Percentiles rank a stretch among this genome's conserved stretches.
phyloP scores from a whole-genome alignment of 2,329 filamentous ascomycete genomes.

The Scopulariopsis brevicaulis region DNA sequence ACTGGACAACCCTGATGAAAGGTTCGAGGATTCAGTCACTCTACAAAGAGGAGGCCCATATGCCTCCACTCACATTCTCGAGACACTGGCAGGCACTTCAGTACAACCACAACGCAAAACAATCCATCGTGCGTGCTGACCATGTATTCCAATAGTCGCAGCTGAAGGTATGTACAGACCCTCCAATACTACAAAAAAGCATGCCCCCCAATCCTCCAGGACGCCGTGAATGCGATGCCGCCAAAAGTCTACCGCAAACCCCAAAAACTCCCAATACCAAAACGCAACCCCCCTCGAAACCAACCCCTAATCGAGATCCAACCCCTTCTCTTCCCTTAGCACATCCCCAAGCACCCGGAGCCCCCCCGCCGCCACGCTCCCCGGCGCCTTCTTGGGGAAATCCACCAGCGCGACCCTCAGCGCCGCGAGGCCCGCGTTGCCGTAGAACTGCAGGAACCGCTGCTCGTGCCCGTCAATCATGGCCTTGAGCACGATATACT shows the following conservation, averaged over 20 bases:
- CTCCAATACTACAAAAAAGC: neutral
- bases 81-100: no score
- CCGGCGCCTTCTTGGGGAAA: conserved; percentile 47
- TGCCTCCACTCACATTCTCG: no score
- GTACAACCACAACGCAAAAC: neutral
- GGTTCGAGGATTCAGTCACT: no score
- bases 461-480: conserved; percentile 65
- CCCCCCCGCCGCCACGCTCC: conserved; percentile 37
- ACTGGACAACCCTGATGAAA: no score
- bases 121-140: neutral
- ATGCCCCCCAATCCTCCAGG: neutral
- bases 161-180: neutral
- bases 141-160: neutral
- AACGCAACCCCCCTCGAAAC: neutral
- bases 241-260: neutral
- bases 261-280: neutral
- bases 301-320: conserved; percentile 22
- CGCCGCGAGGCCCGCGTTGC: conserved; percentile 60
- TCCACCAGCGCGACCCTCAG: conserved; percentile 62
- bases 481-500: conserved; percentile 57
- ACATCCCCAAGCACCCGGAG: conserved; percentile 42
- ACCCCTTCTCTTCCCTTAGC: conserved; percentile 35
- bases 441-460: conserved; percentile 73
- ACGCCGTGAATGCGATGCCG: neutral
- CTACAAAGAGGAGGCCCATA: no score